phyloP scores from a whole-genome alignment of 2,329 filamentous ascomycete genomes.

The Scytalidium sp. region DNA sequence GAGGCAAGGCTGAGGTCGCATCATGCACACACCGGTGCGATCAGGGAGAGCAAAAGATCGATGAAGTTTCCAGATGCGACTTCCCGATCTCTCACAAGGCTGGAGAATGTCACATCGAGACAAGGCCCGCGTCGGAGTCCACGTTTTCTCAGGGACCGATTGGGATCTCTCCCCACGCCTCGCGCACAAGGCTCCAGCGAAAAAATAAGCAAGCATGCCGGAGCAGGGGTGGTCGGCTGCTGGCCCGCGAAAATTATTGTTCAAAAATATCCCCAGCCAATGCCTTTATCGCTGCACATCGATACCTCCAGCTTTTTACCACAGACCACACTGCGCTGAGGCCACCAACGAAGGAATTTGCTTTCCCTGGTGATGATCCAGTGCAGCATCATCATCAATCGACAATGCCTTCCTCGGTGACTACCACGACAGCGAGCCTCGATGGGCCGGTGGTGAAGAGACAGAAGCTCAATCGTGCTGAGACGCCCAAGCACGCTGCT shows the following conservation, averaged over 20 bases:
- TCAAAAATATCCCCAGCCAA: too few species aligned
- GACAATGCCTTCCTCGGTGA: slow-evolving; percentile 41
- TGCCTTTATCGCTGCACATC: too few species aligned
- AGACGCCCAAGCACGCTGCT: slow-evolving; percentile 34
- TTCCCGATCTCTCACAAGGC: too few species aligned
- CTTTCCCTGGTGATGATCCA: not conserved
- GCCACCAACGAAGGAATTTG: too few species aligned
- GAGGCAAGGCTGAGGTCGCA: not conserved
- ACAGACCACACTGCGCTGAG: too few species aligned
- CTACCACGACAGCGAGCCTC: slow-evolving; percentile 38
- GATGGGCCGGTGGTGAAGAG: slow-evolving; percentile 71
- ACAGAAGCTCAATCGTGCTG: slow-evolving; percentile 57
- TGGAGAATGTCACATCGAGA: not conserved
- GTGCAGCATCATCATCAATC: not conserved
- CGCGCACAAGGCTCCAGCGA: not conserved
- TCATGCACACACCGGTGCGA: not conserved
- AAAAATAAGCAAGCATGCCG: not conserved
- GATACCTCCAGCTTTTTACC: too few species aligned
- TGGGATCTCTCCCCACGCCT: not conserved
- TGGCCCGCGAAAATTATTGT: not conserved
- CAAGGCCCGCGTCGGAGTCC: not conserved
- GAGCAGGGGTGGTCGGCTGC: not conserved
- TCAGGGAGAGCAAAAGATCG: not conserved
- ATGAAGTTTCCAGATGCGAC: too few species aligned
- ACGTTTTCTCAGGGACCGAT: not conserved